A percentile compares a stretch with the other conserved stretches of the same genome.
Conservation (phyloP, 1,284 basidiomycete species). For the Anthracocystis setariae region DNA sequence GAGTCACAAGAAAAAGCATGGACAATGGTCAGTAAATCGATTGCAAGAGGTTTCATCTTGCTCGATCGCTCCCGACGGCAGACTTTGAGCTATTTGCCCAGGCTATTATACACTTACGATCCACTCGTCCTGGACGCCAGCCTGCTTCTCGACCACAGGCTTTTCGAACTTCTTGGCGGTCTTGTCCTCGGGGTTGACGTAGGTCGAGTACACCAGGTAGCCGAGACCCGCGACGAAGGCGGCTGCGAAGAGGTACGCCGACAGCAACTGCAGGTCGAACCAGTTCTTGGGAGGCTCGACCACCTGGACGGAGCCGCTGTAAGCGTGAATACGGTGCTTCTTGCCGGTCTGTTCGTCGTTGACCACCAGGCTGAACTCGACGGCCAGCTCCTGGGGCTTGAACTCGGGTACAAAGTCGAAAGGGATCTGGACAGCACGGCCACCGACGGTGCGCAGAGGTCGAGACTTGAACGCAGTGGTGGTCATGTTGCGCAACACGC, state of each 20-base stretch:
- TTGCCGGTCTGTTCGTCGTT: conserved; percentile 61
- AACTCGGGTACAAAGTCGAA: conserved; percentile 66
- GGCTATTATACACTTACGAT: conserved; percentile 37
- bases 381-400: conserved; percentile 61
- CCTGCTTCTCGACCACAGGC: conserved; percentile 22
- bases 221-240: conserved; percentile 38
- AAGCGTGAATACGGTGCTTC: conserved; percentile 61
- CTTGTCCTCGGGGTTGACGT: conserved; percentile 34
- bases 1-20: neutral
- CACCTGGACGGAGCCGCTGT: conserved; percentile 61
- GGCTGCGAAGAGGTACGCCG: conserved; percentile 52
- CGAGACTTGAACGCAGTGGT: conserved; percentile 58
- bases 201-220: conserved; percentile 48
- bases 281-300: conserved; percentile 63
- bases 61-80: no score
- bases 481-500: conserved; percentile 66
- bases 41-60: neutral
- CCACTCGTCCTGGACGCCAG: conserved; percentile 46
- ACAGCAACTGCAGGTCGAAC: conserved; percentile 63
- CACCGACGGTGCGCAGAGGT: conserved; percentile 50
- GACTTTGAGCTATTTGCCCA: no score
- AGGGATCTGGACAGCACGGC: conserved; percentile 59
- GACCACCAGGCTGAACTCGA: conserved; percentile 61
- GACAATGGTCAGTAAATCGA: conserved; percentile 8
- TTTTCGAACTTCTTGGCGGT: conserved; percentile 48